Percentiles rank a stretch among this genome's conserved stretches.
These are phyloP conservation scores for Maudiozyma pseudohumilis DNA, from an alignment of 805 yeast species.

Conservation along the genomic window DNA sequence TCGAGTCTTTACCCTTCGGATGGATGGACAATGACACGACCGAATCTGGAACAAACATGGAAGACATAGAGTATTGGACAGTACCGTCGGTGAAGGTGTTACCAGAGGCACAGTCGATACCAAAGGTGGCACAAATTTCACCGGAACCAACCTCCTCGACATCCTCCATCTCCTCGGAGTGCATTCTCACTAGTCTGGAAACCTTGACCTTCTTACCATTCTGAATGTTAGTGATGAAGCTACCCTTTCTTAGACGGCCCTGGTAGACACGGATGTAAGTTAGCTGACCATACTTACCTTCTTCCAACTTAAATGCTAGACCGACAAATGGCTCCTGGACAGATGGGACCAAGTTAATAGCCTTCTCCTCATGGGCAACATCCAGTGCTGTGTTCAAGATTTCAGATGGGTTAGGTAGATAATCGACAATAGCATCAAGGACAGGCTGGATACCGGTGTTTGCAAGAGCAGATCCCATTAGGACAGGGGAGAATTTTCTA, in stretches of 20 bases:
- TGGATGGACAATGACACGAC: slow-evolving; percentile 87
- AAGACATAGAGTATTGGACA: slow-evolving; percentile 78
- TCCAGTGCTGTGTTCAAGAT: slow-evolving; percentile 86
- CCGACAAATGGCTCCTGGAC: slow-evolving; percentile 79
- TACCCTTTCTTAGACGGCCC: slow-evolving; percentile 87
- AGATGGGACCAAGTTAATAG: slow-evolving; percentile 67
- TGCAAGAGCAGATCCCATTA: slow-evolving; percentile 98
- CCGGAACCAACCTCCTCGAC: slow-evolving; percentile 93
- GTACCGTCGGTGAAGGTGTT: slow-evolving; percentile 90
- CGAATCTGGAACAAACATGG: slow-evolving; percentile 98
- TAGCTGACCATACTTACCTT: slow-evolving; percentile 95
- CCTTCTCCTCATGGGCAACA: slow-evolving; percentile 49
- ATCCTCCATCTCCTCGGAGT: slow-evolving; percentile 98
- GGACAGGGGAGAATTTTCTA: slow-evolving; percentile 95
- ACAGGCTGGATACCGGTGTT: slow-evolving; percentile 94
- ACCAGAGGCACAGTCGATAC: slow-evolving; percentile 98
- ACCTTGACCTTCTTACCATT: slow-evolving; percentile 90
- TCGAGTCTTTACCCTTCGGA: slow-evolving; percentile 73
- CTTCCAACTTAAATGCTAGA: slow-evolving; percentile 97
- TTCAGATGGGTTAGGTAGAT: slow-evolving; percentile 91
- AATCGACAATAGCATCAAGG: slow-evolving; percentile 91
- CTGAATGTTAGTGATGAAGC: slow-evolving; percentile 78
- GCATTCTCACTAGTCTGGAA: slow-evolving; percentile 94
- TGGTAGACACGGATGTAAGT: slow-evolving; percentile 96
- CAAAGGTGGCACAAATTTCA: slow-evolving; percentile 98